Evolutionary conservation across 129 eudicot species (phyloP).

Genomic region (sunflower (Helianthus annuus)): HanXRQr2.0-SUNRISE NC_035439.2:143068569-143069068

Average conservation of each 20-base stretch:
- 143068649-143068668: conserved; percentile 32
- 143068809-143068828: conserved; percentile 23
- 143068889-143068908: conserved; percentile 12
- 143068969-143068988: conserved; percentile 4
- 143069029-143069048: conserved; percentile 17
- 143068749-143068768: background rate
- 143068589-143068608: conserved; percentile 1
- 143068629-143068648: conserved; percentile 6
- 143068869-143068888: conserved; percentile 45
- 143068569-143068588: background rate
- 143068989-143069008: background rate
- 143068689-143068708: conserved; percentile 30
- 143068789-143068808: conserved; percentile 14
- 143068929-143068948: background rate
- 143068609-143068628: conserved; percentile 18
- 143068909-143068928: conserved; percentile 18
- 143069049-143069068: conserved; percentile 21
- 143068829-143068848: conserved; percentile 19
- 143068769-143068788: background rate
- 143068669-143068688: conserved; percentile 34
- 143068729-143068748: background rate
- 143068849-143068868: conserved; percentile 24
- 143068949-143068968: background rate
- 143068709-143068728: background rate
- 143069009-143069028: background rate